Base-by-base conservation (phyloP, 129 eudicot species). In the Flaveria sonorensis region DNA sequence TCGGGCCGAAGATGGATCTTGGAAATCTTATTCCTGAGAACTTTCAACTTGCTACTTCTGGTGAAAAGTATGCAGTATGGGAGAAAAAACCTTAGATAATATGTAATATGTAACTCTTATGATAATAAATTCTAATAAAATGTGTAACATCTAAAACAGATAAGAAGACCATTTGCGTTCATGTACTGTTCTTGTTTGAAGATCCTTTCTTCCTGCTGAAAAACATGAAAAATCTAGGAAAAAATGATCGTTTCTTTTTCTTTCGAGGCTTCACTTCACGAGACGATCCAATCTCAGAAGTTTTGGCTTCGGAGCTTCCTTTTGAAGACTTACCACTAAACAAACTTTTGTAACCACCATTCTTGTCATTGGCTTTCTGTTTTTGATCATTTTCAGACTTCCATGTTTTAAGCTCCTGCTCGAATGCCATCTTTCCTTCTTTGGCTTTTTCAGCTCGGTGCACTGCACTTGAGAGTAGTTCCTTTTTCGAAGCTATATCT, bases 381-480 rank as follows among this genome's bases (percentile, higher is more conserved):
- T 82, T 78, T 77, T 86, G 90, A 70, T 88, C 97, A 9, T 80
- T 79, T 63, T 89, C 93, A 8, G 87, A 79, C 77, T 90, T 92
- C 92, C 94, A 85, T 45, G 81, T 88, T 66, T 89, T 83, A 51
- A 90, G 67, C 75, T 88, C 98, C 63, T 89, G 90, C 74, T 92
- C 96, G 2, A 79, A 82, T 0, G 81, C 87, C 68, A 85, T 21
- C 48, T 92, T 92, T 50, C 89, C 96, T 88, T 86, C 92, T 79
- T 81, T 88, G 1, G 96, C 94, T 55, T 80, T 86, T 51, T 92
- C 90, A 6, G 89, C 92, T 42, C 85, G 88, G 45, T 89, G 68
- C 87, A 70, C 71, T 11, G 94, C 94, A 11, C 78, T 24, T 36
- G 81, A 67, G 1, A 89, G 86, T 23, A 76, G 80, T n/a, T 79